Percentiles rank a stretch among this genome's conserved stretches.
Conservation (phyloP, 495 filamentous ascomycete species). For the Trichoderma erinaceum region DNA sequence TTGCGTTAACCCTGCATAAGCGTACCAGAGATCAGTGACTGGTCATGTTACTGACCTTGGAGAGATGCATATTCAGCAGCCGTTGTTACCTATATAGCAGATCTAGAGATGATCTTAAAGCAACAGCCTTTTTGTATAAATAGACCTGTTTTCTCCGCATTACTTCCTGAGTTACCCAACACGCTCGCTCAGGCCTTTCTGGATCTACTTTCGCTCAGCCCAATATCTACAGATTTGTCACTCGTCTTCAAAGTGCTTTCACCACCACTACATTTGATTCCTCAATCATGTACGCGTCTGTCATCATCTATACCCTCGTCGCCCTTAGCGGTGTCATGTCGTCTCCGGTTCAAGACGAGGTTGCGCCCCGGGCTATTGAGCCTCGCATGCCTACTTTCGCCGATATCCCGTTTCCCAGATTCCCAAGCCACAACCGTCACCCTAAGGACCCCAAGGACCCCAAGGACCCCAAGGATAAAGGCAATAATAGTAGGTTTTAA, state of each 20-base stretch:
- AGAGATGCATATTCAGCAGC: not conserved
- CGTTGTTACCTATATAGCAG: not conserved
- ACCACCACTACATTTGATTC: not conserved
- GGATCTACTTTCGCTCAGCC: not conserved
- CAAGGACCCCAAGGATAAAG: not conserved
- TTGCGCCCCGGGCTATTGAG: not conserved
- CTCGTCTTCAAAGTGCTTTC: not conserved
- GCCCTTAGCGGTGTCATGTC: not conserved
- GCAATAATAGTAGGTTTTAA: not conserved
- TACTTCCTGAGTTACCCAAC: not conserved
- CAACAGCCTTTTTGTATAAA: not conserved
- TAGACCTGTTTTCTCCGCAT: not conserved
- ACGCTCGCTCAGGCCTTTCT: not conserved
- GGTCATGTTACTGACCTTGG: not conserved
- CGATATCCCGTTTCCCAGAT: not conserved
- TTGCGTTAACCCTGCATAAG: not conserved
- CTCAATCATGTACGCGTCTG: not conserved
- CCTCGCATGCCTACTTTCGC: not conserved
- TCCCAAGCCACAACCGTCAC: not conserved
- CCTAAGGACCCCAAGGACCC: too few relatives aligned
- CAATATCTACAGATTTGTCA: not conserved
- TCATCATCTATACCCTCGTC: not conserved
- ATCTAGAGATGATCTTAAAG: not conserved
- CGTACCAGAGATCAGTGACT: not conserved
- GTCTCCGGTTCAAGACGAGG: not conserved